These are phyloP conservation scores for Tillandsia fasciculata DNA, from an alignment of 176 grass and related monocot genomes.

Conservation along the genomic window DNA sequence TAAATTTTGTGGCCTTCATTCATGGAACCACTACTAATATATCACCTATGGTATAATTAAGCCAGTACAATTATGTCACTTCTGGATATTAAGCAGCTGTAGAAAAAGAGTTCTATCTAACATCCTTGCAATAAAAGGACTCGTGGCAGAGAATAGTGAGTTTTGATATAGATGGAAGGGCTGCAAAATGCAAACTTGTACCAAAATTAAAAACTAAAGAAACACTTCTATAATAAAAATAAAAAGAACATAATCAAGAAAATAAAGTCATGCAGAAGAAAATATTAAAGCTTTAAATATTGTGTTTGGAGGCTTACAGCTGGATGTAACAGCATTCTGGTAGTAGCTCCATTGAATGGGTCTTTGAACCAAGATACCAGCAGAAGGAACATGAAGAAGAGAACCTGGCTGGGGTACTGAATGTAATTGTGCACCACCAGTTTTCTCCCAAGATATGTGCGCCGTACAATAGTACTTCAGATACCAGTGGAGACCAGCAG, in stretches of 20 bases:
- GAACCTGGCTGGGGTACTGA: slow-evolving; percentile 38
- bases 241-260: not conserved
- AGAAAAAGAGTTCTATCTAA: no score
- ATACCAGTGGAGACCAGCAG: slow-evolving; percentile 67
- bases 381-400: slow-evolving; percentile 44
- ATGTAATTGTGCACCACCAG: slow-evolving; percentile 47
- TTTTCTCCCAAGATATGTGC: slow-evolving; percentile 67
- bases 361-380: slow-evolving; percentile 47
- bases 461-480: slow-evolving; percentile 44
- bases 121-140: no score
- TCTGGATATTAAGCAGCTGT: no score
- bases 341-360: slow-evolving; percentile 68
- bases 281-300: not conserved
- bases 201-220: not conserved
- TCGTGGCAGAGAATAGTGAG: no score
- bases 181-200: not conserved
- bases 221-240: not conserved
- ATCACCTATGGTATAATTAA: not conserved
- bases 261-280: not conserved
- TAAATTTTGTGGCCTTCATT: not conserved
- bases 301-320: slow-evolving; percentile 40
- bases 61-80: no score
- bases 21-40: not conserved
- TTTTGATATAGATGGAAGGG: no score
- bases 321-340: slow-evolving; percentile 73